Evolutionary conservation across 2,329 filamentous ascomycete genomes (phyloP).

Genomic region (Aspergillus puulaauensis): DNA sequence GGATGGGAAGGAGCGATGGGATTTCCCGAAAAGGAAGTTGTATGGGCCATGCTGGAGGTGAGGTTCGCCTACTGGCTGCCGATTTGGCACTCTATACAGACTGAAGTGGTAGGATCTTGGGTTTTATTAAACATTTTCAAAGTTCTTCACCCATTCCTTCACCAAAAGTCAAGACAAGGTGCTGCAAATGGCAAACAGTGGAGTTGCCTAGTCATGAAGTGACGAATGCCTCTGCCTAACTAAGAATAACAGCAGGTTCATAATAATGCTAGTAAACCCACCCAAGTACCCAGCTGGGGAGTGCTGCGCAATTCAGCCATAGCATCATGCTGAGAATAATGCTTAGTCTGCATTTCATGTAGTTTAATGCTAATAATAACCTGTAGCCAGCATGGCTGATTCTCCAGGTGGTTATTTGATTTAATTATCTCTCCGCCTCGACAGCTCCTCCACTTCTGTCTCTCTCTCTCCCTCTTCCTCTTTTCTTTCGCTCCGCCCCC

Average conservation of each 20-base stretch:
- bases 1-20: slow-evolving; percentile 4
- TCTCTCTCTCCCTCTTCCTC: slow-evolving; percentile 1
- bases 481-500: slow-evolving; percentile 2
- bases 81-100: background rate
- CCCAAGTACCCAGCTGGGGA: background rate
- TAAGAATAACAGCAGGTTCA: slow-evolving; percentile 14
- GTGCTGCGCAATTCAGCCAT: background rate
- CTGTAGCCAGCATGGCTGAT: background rate
- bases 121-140: background rate
- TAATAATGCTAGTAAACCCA: background rate
- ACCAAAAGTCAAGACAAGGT: background rate
- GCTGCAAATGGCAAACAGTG: slow-evolving; percentile 1
- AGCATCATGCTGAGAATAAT: background rate
- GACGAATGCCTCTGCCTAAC: slow-evolving; percentile 16
- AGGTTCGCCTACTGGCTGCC: background rate
- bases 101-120: background rate
- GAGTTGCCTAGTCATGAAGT: slow-evolving; percentile 9
- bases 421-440: slow-evolving; percentile 4
- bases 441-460: slow-evolving; percentile 3
- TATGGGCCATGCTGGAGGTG: slow-evolving; percentile 1
- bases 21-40: slow-evolving; percentile 8
- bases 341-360: background rate
- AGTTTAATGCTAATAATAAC: slow-evolving; percentile 7
- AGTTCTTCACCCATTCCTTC: background rate
- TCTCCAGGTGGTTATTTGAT: background rate